phyloP scores from a whole-genome alignment of 2,329 filamentous ascomycete species.

The Dothistroma septosporum region DNA sequence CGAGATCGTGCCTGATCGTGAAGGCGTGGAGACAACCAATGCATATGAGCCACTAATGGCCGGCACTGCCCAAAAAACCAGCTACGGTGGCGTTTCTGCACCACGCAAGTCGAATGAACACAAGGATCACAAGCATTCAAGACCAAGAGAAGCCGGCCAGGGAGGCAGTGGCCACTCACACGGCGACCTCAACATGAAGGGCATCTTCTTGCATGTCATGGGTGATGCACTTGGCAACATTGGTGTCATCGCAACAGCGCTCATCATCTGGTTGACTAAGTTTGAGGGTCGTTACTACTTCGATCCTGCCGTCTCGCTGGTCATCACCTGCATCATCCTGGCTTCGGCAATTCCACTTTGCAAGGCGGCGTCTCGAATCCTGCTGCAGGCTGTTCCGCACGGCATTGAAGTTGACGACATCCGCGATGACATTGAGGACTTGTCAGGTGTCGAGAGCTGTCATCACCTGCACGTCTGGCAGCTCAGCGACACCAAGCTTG shows the following conservation, averaged over 20 bases:
- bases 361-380: slow-evolving; percentile 75
- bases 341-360: slow-evolving; percentile 74
- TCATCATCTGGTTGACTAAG: slow-evolving; percentile 86
- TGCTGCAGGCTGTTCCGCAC: slow-evolving; percentile 88
- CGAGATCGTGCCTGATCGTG: slow-evolving; percentile 43
- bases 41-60: slow-evolving; percentile 24
- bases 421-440: slow-evolving; percentile 79
- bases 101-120: slow-evolving; percentile 35
- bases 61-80: slow-evolving; percentile 30
- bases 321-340: slow-evolving; percentile 79
- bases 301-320: slow-evolving; percentile 84
- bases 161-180: slow-evolving; percentile 67
- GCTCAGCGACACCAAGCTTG: slow-evolving; percentile 87
- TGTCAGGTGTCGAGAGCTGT: slow-evolving; percentile 82
- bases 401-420: slow-evolving; percentile 86
- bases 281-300: slow-evolving; percentile 80
- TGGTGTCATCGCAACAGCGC: slow-evolving; percentile 75
- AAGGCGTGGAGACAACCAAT: slow-evolving; percentile 32
- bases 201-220: slow-evolving; percentile 65
- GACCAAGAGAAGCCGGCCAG: slow-evolving; percentile 59
- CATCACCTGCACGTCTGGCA: slow-evolving; percentile 99
- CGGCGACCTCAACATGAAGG: slow-evolving; percentile 90
- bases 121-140: slow-evolving; percentile 69
- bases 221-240: slow-evolving; percentile 84
- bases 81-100: slow-evolving; percentile 26